Conservation (phyloP, 192 early-diverging fungal genomes). For the Podila clonocystis region DNA sequence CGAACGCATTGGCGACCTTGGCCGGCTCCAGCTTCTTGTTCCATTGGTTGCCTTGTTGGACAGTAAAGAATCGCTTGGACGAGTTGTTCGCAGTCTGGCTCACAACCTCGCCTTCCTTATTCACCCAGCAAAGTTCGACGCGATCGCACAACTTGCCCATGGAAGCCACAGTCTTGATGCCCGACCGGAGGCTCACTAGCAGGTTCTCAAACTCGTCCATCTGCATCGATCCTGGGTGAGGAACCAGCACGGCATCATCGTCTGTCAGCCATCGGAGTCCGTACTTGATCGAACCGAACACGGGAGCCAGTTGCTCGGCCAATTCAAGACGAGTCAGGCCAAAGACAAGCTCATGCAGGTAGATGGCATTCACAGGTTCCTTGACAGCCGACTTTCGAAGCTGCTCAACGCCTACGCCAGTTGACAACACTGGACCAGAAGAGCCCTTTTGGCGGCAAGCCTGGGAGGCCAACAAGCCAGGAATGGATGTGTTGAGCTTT, state of each 20-base stretch:
- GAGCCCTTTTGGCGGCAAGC: constrained; percentile 53
- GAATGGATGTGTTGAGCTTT: constrained; percentile 44
- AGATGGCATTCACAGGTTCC: constrained; percentile 69
- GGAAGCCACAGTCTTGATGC: constrained; percentile 48
- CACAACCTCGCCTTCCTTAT: constrained; percentile 58
- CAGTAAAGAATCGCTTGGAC: constrained; percentile 34
- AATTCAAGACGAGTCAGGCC: constrained; percentile 62
- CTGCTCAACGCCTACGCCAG: constrained; percentile 28
- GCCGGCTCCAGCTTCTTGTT: constrained; percentile 17
- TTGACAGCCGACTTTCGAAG: constrained; percentile 50
- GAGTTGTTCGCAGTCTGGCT: constrained; percentile 49
- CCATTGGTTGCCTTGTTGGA: constrained; percentile 17
- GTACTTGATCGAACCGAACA: constrained; percentile 55
- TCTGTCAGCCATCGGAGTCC: constrained; percentile 63
- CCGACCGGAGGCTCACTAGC: constrained; percentile 52
- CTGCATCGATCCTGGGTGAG: constrained; percentile 51
- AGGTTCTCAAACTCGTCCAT: constrained; percentile 62
- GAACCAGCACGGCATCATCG: constrained; percentile 59
- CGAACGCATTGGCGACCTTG: constrained; percentile 37
- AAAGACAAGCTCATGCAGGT: constrained; percentile 60
- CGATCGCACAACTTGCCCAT: constrained; percentile 43
- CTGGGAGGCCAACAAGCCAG: constrained; percentile 39
- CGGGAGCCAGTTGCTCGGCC: constrained; percentile 55
- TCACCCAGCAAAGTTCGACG: constrained; percentile 68
- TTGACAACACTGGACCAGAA: background rate